Conservation (phyloP, 2,329 filamentous ascomycete genomes). For the Ceratocystis cacaofunesta region DNA sequence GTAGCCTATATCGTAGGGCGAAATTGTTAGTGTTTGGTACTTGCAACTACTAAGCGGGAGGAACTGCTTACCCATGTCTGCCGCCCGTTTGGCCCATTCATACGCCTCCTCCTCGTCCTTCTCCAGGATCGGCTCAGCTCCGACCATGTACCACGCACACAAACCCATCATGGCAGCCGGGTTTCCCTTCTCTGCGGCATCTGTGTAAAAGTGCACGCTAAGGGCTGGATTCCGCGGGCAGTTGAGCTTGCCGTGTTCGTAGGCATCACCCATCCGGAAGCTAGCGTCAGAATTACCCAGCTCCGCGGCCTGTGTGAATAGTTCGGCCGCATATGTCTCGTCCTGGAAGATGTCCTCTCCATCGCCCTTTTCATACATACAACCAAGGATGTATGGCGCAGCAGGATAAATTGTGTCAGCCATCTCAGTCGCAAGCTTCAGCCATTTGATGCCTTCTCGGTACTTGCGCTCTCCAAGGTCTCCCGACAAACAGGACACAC, state of each 20-base stretch:
- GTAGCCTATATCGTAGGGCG: constrained; percentile 32
- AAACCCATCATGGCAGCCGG: constrained; percentile 91
- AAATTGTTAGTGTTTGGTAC: background rate
- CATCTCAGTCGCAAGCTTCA: constrained; percentile 81
- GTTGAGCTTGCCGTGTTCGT: constrained; percentile 76
- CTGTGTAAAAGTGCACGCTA: constrained; percentile 95
- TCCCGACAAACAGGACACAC: constrained; percentile 75
- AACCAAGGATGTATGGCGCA: constrained; percentile 78
- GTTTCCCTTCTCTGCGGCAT: constrained; percentile 71
- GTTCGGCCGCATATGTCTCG: constrained; percentile 74
- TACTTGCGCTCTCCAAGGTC: constrained; percentile 81
- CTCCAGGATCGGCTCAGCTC: constrained; percentile 77
- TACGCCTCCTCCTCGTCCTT: constrained; percentile 95
- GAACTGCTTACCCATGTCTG: constrained; percentile 57
- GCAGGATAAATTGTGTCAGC: constrained; percentile 86
- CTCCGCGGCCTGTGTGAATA: constrained; percentile 89
- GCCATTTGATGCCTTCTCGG: constrained; percentile 86
- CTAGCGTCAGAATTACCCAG: constrained; percentile 77
- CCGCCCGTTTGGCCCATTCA: constrained; percentile 82
- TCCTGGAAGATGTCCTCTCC: constrained; percentile 91
- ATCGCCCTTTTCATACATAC: constrained; percentile 82
- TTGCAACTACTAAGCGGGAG: background rate
- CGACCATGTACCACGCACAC: constrained; percentile 97
- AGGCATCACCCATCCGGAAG: constrained; percentile 84
- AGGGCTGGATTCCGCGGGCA: constrained; percentile 85